Percentiles rank a stretch among this genome's conserved stretches.
These are phyloP conservation scores for Phytophthora macrochlamydospora DNA, from an alignment of 352 stramenopile species.

Conservation along the genomic window DNA sequence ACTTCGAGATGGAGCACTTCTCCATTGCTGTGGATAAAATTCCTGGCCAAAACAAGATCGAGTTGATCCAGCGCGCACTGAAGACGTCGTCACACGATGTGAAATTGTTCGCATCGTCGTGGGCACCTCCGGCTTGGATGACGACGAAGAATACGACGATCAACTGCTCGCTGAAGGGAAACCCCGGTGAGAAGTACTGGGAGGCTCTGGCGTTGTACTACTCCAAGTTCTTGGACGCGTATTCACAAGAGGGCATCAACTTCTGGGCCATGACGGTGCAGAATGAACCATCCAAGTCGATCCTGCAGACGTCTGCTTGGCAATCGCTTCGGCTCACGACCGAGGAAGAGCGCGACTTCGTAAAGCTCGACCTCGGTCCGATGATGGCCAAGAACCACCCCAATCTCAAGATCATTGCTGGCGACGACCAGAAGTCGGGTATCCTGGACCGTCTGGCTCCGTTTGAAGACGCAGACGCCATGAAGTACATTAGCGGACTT, in stretches of 20 bases:
- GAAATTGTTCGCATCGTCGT: slow-evolving; percentile 62
- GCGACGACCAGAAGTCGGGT: slow-evolving; percentile 71
- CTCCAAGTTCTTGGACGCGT: slow-evolving; percentile 70
- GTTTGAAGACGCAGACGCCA: slow-evolving; percentile 41
- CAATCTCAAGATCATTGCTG: slow-evolving; percentile 64
- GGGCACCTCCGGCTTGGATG: slow-evolving; percentile 78
- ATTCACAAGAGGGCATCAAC: slow-evolving; percentile 48
- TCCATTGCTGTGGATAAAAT: slow-evolving; percentile 60
- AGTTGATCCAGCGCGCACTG: slow-evolving; percentile 35
- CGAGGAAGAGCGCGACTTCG: slow-evolving; percentile 43
- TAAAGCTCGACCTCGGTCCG: slow-evolving; percentile 64
- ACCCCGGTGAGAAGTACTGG: slow-evolving; percentile 40
- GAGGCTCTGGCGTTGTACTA: slow-evolving; percentile 69
- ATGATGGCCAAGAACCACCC: slow-evolving; percentile 58
- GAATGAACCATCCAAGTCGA: slow-evolving; percentile 61
- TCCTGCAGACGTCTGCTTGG: slow-evolving; percentile 30
- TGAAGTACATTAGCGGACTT: slow-evolving; percentile 72
- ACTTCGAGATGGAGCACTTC: slow-evolving; percentile 52
- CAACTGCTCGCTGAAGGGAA: slow-evolving; percentile 37
- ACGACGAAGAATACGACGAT: slow-evolving; percentile 50
- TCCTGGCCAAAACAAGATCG: slow-evolving; percentile 28
- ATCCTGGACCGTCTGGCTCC: slow-evolving; percentile 36
- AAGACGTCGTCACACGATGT: slow-evolving; percentile 30
- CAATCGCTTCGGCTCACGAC: slow-evolving; percentile 36
- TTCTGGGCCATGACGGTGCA: slow-evolving; percentile 64